Conservation (phyloP, 1,284 basidiomycete species). For the Takashimella koratensis region DNA sequence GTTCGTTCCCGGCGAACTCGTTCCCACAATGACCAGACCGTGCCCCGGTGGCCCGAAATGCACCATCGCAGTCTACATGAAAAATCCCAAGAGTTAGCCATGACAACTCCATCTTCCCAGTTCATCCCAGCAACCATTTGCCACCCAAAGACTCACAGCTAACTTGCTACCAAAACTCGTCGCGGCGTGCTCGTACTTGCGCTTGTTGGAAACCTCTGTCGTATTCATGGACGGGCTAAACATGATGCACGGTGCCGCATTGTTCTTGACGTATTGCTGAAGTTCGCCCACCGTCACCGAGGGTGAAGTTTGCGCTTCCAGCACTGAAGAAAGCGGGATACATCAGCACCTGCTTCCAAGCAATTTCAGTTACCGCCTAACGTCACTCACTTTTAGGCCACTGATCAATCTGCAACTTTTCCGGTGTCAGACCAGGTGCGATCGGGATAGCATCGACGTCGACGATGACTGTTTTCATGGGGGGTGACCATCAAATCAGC, state of each 20-base stretch:
- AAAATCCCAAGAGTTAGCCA: neutral
- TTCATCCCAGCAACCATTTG: neutral
- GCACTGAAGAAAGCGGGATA: too few species aligned
- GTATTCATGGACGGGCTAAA: conserved; percentile 7
- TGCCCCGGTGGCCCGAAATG: conserved; percentile 19
- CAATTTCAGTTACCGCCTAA: too few species aligned
- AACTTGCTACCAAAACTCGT: conserved; percentile 13
- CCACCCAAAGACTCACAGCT: conserved; percentile 2
- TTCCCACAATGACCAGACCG: conserved; percentile 18
- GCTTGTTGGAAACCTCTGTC: conserved; percentile 5
- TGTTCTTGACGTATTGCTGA: conserved; percentile 14
- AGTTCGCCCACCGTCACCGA: conserved; percentile 16
- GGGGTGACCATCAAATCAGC: too few species aligned
- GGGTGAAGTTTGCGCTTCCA: conserved; percentile 15
- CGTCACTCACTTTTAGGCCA: conserved; percentile 18
- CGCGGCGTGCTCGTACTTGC: conserved; percentile 13
- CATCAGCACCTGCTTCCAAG: too few species aligned
- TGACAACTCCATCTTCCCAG: neutral
- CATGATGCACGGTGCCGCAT: conserved; percentile 18
- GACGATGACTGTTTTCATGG: neutral
- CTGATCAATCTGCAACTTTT: conserved; percentile 5
- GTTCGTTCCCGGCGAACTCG: conserved; percentile 1
- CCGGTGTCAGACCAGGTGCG: neutral
- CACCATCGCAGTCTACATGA: conserved; percentile 13
- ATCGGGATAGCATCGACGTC: neutral